A percentile compares a stretch with the other conserved stretches of the same genome.
phyloP scores from a whole-genome alignment of 768 basidiomycete genomes.

The Multifurca ochricompacta region DNA sequence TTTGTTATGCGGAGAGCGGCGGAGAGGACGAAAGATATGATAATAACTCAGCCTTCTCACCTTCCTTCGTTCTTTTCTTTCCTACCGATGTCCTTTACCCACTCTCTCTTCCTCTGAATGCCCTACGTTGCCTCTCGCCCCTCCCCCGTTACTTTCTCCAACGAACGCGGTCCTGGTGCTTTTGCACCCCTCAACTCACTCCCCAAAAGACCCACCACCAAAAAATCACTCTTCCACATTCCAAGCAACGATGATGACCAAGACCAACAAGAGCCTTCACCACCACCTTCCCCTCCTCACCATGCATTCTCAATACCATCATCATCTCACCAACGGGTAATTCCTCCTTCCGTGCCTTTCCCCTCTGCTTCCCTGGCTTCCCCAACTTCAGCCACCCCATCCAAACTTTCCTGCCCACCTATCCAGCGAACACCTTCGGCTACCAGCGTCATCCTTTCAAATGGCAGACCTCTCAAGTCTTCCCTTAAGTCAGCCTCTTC shows the following conservation, averaged over 20 bases:
- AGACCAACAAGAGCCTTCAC: slow-evolving; percentile 17
- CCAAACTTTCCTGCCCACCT: not conserved
- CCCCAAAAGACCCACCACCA: not conserved
- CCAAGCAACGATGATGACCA: slow-evolving; percentile 15
- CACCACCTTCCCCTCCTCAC: slow-evolving; percentile 8
- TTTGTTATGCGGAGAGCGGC: no score
- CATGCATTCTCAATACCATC: not conserved
- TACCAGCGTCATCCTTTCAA: slow-evolving; percentile 46
- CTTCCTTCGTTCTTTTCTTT: not conserved
- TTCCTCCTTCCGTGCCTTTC: slow-evolving; percentile 1
- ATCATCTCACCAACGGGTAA: not conserved
- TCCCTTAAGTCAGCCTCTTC: slow-evolving; percentile 66
- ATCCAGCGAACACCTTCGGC: slow-evolving; percentile 24
- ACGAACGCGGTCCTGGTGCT: slow-evolving; percentile 17
- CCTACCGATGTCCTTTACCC: slow-evolving; percentile 1
- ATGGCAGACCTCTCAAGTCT: slow-evolving; percentile 81
- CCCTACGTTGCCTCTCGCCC: slow-evolving; percentile 21
- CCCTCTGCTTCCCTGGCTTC: slow-evolving; percentile 2
- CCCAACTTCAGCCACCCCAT: not conserved
- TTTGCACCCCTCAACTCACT: slow-evolving; percentile 14
- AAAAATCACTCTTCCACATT: slow-evolving; percentile 21
- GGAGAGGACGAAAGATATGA: slow-evolving; percentile 13
- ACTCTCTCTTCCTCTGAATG: slow-evolving; percentile 9
- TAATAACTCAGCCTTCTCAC: slow-evolving; percentile 3
- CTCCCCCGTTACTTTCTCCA: slow-evolving; percentile 15